Conservation (phyloP, 352 stramenopile species). For the Phytophthora citrophthora region DNA sequence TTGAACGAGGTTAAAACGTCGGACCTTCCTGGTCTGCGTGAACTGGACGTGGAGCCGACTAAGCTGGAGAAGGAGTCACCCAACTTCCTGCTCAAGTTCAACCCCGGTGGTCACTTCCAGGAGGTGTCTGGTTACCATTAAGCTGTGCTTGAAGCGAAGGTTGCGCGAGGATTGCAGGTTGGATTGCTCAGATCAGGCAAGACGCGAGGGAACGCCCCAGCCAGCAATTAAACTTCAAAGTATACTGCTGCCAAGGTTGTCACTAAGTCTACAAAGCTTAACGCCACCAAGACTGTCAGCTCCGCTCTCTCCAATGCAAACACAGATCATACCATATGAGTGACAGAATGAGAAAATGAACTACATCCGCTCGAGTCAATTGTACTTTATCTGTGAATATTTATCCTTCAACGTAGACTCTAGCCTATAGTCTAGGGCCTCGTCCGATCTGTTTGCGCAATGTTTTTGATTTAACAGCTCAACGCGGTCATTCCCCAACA, state of each 20-base stretch:
- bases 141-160: constrained; percentile 13
- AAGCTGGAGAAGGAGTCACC: constrained; percentile 96
- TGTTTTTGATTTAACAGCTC: too few relatives aligned
- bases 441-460: constrained; percentile 24
- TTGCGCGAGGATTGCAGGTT: constrained; percentile 2
- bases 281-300: not conserved
- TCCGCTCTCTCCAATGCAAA: constrained; percentile 13
- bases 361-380: constrained; percentile 16
- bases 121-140: constrained; percentile 91
- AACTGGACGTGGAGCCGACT: constrained; percentile 87
- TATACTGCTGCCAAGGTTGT: constrained; percentile 9
- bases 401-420: too few relatives aligned
- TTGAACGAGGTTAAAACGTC: constrained; percentile 88
- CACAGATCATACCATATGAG: constrained; percentile 42
- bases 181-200: constrained; percentile 8
- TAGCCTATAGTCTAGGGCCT: too few relatives aligned
- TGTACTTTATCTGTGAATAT: not conserved
- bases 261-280: constrained; percentile 11
- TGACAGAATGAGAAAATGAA: constrained; percentile 42
- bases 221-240: constrained; percentile 1
- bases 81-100: constrained; percentile 96
- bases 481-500: constrained; percentile 19
- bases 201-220: constrained; percentile 20
- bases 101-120: constrained; percentile 95
- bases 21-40: constrained; percentile 72